Evolutionary conservation across 345 rosid genomes (phyloP), one percentile per base, ranked within the genome.

Genomic region (Clausena lansium): DNA sequence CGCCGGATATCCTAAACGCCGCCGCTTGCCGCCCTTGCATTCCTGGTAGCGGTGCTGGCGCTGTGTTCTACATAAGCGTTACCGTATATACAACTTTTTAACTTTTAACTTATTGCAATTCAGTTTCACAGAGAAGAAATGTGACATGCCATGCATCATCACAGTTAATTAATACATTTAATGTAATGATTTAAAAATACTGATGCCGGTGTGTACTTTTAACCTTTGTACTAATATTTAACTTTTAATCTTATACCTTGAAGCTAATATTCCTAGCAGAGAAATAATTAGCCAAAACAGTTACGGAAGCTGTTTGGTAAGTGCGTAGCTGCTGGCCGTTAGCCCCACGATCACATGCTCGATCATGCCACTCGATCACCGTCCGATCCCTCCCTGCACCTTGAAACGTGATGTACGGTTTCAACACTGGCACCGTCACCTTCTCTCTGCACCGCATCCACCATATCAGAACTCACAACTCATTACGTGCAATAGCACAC

Each of bases 1-100:
- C 99, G 1, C 99, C 97, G 0, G 98, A 92, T 78, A 95, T 92
- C 22, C 98, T 88, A 76, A 95, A 90, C 24, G 99, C 97, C 77
- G 77, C 99, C 35, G 98, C 99, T 79, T 95, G 99, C 97, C 95
- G 88, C 25, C 98, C 97, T 79, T 92, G 87, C 99, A 92, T 85
- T 63, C 99, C 98, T 0, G 97, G 98, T 90, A 89, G 77, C 4
- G 99, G 98, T 1, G 99, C 97, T 54, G 98, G 99, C 24, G 99
- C 96, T 60, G 97, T 95, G 80, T 95, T 95, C 96, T 92, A 76
- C 73, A 35, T 32, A 77, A 57, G 55, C 9, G 10, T 45, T 13
- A 45, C 50, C 17, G 13, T 45, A 13, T 45, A 0, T 39, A 8
- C 47, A 2, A 41, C 50, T 45, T 13, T 30, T 30, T 30, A 30